A percentile compares a stretch with the other conserved stretches of the same genome.
Evolutionary conservation across 2,329 filamentous ascomycete genomes (phyloP).

Genomic region (Penicillium sp.): DNA sequence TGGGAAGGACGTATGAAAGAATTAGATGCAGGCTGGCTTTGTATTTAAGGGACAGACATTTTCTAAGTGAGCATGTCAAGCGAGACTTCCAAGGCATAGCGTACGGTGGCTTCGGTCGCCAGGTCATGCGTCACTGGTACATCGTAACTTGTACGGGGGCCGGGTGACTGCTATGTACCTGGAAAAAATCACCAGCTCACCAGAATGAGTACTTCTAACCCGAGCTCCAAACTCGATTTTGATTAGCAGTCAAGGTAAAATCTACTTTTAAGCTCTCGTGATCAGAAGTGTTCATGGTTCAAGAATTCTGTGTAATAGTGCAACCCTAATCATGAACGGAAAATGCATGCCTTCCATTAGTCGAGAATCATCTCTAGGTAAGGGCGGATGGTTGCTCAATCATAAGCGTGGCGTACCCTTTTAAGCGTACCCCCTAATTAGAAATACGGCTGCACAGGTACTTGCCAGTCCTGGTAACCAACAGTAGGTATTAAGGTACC

Average conservation of each 20-base stretch:
- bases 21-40: neutral
- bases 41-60: neutral
- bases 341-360: neutral
- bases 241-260: neutral
- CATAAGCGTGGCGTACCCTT: conserved; percentile 18
- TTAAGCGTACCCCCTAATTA: conserved; percentile 18
- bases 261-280: conserved; percentile 5
- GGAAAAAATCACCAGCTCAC: neutral
- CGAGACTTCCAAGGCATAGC: neutral
- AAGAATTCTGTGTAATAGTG: conserved; percentile 1
- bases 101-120: neutral
- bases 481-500: neutral
- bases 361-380: conserved; percentile 4
- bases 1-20: neutral
- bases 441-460: conserved; percentile 16
- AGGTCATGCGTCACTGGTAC: conserved; percentile 8
- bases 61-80: neutral
- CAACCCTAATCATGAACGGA: conserved; percentile 3
- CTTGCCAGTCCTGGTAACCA: neutral
- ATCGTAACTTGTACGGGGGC: neutral
- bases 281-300: neutral
- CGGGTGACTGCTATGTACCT: neutral
- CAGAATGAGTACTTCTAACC: neutral
- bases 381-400: conserved; percentile 18
- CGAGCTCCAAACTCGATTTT: neutral